A percentile compares a stretch with the other conserved stretches of the same genome.
phyloP scores from a whole-genome alignment of 208 protist species.

The Wallacemonas sp. region DNA sequence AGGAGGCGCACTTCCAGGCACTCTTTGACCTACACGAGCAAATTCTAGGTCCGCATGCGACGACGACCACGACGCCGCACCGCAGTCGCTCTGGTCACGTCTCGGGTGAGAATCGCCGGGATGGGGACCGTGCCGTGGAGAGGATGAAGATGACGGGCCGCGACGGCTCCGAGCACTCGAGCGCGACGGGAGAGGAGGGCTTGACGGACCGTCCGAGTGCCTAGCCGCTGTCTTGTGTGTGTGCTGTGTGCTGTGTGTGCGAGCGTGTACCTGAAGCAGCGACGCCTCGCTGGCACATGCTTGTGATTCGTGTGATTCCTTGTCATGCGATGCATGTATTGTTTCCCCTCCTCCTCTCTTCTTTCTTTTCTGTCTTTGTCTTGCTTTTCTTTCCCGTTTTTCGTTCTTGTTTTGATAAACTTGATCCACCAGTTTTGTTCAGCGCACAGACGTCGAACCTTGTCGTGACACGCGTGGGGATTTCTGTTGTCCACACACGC shows the following conservation, averaged over 20 bases:
- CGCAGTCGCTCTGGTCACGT: conserved; percentile 8
- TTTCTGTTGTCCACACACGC: too few relatives aligned
- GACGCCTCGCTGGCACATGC: too few relatives aligned
- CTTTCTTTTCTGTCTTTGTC: conserved; percentile 8
- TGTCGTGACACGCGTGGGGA: too few relatives aligned
- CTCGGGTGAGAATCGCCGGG: background rate
- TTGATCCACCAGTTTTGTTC: too few relatives aligned
- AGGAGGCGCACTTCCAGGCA: conserved; percentile 3
- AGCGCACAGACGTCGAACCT: too few relatives aligned
- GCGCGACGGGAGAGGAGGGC: conserved; percentile 6
- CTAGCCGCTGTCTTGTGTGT: conserved; percentile 2
- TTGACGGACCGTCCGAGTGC: conserved; percentile 7
- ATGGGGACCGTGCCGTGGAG: background rate
- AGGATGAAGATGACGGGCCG: background rate
- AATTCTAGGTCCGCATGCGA: background rate
- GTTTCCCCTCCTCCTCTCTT: background rate
- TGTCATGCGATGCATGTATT: too few relatives aligned
- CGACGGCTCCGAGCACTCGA: background rate
- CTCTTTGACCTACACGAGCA: conserved; percentile 4
- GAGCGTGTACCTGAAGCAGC: too few relatives aligned
- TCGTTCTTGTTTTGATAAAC: background rate
- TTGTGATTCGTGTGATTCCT: too few relatives aligned
- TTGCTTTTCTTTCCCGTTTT: background rate
- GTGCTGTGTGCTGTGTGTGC: background rate
- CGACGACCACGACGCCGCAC: background rate